Conservation (phyloP, 495 filamentous ascomycete species). For the Penicillium coprophilum region DNA sequence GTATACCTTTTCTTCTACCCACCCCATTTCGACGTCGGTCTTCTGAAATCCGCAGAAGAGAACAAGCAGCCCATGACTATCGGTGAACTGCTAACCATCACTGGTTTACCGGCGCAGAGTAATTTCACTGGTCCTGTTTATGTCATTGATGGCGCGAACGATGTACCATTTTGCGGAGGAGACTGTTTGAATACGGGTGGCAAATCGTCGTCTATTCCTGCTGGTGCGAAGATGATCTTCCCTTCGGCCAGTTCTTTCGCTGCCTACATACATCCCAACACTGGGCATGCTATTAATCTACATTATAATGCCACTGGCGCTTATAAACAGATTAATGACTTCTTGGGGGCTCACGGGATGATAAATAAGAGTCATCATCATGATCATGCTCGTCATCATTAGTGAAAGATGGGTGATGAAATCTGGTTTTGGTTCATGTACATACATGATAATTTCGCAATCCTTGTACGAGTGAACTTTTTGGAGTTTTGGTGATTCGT, state of each 20-base stretch:
- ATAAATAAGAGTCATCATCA: not conserved
- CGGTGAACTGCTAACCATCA: slow-evolving; percentile 50
- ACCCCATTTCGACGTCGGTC: slow-evolving; percentile 44
- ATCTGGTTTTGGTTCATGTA: not conserved
- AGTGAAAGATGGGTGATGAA: not conserved
- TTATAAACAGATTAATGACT: slow-evolving; percentile 29
- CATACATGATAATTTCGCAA: not conserved
- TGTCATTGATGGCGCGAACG: slow-evolving; percentile 47
- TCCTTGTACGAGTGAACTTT: too few species aligned
- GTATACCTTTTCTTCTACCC: slow-evolving; percentile 49
- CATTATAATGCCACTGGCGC: slow-evolving; percentile 49
- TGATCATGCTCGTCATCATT: slow-evolving; percentile 3
- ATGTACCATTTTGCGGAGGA: slow-evolving; percentile 54
- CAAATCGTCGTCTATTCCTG: slow-evolving; percentile 39
- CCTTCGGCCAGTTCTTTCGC: slow-evolving; percentile 44
- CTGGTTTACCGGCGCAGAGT: slow-evolving; percentile 20
- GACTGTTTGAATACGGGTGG: slow-evolving; percentile 45
- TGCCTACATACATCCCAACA: slow-evolving; percentile 45
- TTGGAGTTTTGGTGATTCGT: too few species aligned
- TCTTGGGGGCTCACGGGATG: slow-evolving; percentile 11
- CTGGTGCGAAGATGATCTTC: slow-evolving; percentile 35
- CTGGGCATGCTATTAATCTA: slow-evolving; percentile 54
- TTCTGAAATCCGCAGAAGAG: slow-evolving; percentile 40
- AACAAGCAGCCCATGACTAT: slow-evolving; percentile 51
- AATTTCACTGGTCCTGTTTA: slow-evolving; percentile 50